Base-by-base conservation (phyloP, 139 green algal species). In the Dunaliella primolecta region DNA sequence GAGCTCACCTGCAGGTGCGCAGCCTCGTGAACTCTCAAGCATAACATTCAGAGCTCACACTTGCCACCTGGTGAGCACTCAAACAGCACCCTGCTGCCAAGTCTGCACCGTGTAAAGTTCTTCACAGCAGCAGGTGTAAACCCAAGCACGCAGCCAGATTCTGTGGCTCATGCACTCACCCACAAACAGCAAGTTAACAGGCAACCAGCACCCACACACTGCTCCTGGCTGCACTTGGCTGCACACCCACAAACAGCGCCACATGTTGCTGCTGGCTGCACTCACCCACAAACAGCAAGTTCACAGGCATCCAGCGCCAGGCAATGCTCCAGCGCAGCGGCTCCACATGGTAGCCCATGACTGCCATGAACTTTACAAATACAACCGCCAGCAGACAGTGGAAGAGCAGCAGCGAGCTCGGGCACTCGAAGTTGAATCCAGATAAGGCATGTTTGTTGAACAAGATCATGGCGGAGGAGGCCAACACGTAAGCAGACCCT, bases 141-240 rank as follows among this genome's bases (percentile, higher is more conserved):
- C n/a, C n/a, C n/a, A n/a, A n/a, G n/a, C n/a, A n/a, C n/a, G n/a
- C n/a, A n/a, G n/a, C n/a, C n/a, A n/a, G n/a, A n/a, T n/a, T n/a
- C n/a, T n/a, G n/a, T n/a, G n/a, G n/a, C n/a, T n/a, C n/a, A n/a
- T n/a, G n/a, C n/a, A n/a, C n/a, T n/a, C n/a, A n/a, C n/a, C 79
- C 3, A 98, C 95, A 89, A 98, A 98, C 23, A 98, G 90, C n/a
- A 97, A 1, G 87, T 98, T 98, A 29, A 98, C 95, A 2, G 95
- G 95, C 36, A 95, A 76, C 95, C 95, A 97, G 29, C 93, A 29
- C 30, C 79, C n/a, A n/a, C n/a, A n/a, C n/a, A n/a, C n/a, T n/a
- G n/a, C n/a, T n/a, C n/a, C n/a, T 1, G 87, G 89, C 85, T 96
- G 92, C n/a, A 94, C n/a, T 1, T 56, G 80, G 25, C n/a, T n/a